These are phyloP conservation scores for Boletus eberwhitei DNA, from an alignment of 768 basidiomycete genomes.

Conservation along the genomic window DNA sequence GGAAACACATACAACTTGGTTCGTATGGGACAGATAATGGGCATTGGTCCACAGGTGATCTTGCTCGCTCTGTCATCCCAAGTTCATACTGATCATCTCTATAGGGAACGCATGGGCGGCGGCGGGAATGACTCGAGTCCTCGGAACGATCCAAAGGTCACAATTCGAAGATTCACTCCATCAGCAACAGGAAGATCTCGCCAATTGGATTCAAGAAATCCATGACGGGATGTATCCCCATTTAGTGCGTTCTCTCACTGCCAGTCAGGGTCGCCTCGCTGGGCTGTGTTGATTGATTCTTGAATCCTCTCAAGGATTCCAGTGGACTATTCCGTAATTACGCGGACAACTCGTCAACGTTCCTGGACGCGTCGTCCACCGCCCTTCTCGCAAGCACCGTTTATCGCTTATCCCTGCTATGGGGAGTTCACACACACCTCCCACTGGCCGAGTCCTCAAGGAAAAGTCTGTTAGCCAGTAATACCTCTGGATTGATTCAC, in stretches of 20 bases:
- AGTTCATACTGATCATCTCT: background rate
- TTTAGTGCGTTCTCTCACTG: conserved; percentile 41
- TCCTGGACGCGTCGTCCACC: conserved; percentile 71
- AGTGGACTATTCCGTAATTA: conserved; percentile 62
- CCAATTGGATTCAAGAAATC: conserved; percentile 67
- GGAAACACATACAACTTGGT: conserved; percentile 75
- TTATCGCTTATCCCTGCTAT: conserved; percentile 63
- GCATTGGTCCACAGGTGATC: conserved; percentile 74
- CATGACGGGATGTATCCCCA: conserved; percentile 64
- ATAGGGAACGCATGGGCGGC: conserved; percentile 88
- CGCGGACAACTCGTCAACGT: conserved; percentile 53
- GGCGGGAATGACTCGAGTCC: conserved; percentile 80
- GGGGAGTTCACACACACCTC: conserved; percentile 47
- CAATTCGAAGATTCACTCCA: conserved; percentile 47
- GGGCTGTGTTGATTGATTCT: background rate
- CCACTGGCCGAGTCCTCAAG: conserved; percentile 58
- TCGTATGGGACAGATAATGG: conserved; percentile 51
- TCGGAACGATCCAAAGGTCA: conserved; percentile 68
- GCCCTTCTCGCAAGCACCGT: conserved; percentile 75
- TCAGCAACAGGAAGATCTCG: conserved; percentile 54
- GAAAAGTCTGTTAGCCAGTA: conserved; percentile 29
- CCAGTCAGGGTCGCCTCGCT: background rate
- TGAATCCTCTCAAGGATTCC: background rate
- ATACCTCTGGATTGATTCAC: conserved; percentile 36
- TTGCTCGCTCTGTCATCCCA: background rate